Evolutionary conservation across 78 protist species (phyloP).

Genomic region (slime mould (Dictyostelium discoideum)): DNA sequence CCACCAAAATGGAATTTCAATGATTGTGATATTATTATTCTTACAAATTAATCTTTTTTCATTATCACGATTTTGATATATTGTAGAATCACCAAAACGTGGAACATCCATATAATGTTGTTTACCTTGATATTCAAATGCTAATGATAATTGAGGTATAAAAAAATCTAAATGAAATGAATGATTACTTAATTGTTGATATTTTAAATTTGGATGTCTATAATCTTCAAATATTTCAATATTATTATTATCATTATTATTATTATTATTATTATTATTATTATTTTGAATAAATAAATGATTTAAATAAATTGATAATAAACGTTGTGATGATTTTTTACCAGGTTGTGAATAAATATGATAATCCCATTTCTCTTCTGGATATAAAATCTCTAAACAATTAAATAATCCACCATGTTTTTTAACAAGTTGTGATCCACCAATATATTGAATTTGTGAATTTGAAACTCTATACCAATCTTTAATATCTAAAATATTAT

Average conservation of each 20-base stretch:
- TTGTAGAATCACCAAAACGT: slow-evolving; percentile 13
- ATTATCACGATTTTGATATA: slow-evolving; percentile 32
- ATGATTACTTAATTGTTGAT: background rate
- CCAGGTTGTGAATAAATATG: slow-evolving; percentile 28
- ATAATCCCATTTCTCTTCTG: slow-evolving; percentile 22
- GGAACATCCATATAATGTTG: slow-evolving; percentile 30
- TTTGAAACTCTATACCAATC: slow-evolving; percentile 61
- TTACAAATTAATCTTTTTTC: slow-evolving; percentile 38
- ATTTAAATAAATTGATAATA: slow-evolving; percentile 18
- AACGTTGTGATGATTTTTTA: slow-evolving; percentile 56
- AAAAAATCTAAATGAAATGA: slow-evolving; percentile 58
- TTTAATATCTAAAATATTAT: background rate
- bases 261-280: background rate
- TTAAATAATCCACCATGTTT: slow-evolving; percentile 38
- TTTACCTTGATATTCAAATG: slow-evolving; percentile 74
- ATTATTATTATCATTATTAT: no score
- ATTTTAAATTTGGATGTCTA: slow-evolving; percentile 3
- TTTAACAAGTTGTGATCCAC: slow-evolving; percentile 44
- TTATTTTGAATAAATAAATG: background rate
- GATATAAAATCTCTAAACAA: background rate
- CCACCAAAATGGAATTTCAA: slow-evolving; percentile 74
- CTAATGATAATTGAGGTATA: slow-evolving; percentile 1
- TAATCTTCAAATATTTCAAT: slow-evolving; percentile 25
- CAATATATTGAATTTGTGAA: slow-evolving; percentile 44
- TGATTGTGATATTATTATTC: background rate